Base-by-base conservation (phyloP, 2,329 filamentous ascomycete genomes). In the Apiospora phragmitis region DNA sequence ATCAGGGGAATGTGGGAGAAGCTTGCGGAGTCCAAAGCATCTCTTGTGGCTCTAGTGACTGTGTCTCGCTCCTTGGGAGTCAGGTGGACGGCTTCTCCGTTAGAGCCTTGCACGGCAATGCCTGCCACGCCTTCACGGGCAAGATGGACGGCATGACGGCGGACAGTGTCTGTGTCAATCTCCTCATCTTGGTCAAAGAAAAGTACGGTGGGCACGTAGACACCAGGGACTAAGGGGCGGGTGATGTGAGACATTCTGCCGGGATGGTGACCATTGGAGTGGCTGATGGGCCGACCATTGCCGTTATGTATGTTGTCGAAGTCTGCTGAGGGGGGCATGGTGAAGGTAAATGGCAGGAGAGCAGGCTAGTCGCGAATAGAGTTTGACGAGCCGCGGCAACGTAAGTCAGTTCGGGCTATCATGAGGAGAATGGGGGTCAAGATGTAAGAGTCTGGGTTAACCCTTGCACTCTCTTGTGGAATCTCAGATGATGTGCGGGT, bases 11-110 rank as follows among this genome's bases (percentile, higher is more conserved):
- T 79, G 35, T 85, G 79, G 1, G 78, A 73, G 74, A 85, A 88
- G 5, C 88, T 87, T 26, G 85, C 84, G 12, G 84, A 81, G 74
- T 90, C 85, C 7, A 93, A 83, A n/a, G 89, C 89, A 70, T 85
- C 83, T 21, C 90, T 87, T 2, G 90, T 92, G 26, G 87, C 84
- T 66, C 81, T 81, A 21, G 88, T 92, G 73, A 93, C 84, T 69
- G 85, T 81, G 67, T 87, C 85, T 68, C 91, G 86, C 79, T 93
- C 91, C 12, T 86, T 83, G 72, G 87, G 87, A 67, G 88, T 87
- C 11, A 93, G 84, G 76, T 93, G 91, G 1, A 91, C 90, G 0
- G 91, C 91, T 81, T 93, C 92, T 74, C 91, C 92, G 77, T 93
- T 93, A 76, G 89, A 92, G 35, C 91, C 91, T 78, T 92, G 91